Percentiles rank a stretch among this genome's conserved stretches.
phyloP scores from a whole-genome alignment of 352 stramenopile genomes.

The Pythium guiyangense region DNA sequence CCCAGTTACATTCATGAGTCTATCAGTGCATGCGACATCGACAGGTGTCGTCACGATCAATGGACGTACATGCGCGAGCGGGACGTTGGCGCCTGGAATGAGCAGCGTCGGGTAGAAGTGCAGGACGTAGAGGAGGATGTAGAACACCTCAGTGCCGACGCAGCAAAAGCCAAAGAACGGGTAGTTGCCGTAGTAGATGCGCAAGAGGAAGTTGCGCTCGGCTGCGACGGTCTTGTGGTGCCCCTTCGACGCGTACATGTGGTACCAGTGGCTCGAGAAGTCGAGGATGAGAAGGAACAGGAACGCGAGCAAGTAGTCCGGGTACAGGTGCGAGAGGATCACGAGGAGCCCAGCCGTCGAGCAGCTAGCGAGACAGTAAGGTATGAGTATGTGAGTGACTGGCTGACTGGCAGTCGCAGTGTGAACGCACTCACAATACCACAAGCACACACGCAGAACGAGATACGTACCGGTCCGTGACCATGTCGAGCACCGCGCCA shows the following conservation, averaged over 20 bases:
- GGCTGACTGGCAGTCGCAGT: too few species aligned
- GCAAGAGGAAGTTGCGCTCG: conserved; percentile 92
- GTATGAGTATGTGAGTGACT: neutral
- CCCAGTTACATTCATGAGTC: conserved; percentile 2
- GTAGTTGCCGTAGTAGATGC: conserved; percentile 92
- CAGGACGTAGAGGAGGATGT: conserved; percentile 90
- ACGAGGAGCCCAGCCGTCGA: conserved; percentile 95
- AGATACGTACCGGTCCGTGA: conserved; percentile 87
- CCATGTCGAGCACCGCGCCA: conserved; percentile 97
- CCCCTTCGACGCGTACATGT: conserved; percentile 94
- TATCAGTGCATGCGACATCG: conserved; percentile 3
- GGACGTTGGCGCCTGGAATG: conserved; percentile 47
- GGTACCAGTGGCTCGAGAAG: conserved; percentile 97
- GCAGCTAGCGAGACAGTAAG: conserved; percentile 41
- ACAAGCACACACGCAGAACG: too few species aligned
- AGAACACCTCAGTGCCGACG: conserved; percentile 90
- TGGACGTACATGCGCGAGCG: conserved; percentile 46
- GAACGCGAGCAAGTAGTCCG: conserved; percentile 74
- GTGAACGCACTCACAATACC: too few species aligned
- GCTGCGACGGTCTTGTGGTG: conserved; percentile 95
- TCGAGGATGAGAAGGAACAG: conserved; percentile 93
- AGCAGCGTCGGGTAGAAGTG: conserved; percentile 68
- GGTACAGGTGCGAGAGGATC: conserved; percentile 92
- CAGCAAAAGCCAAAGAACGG: conserved; percentile 93
- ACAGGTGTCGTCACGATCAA: neutral